These are phyloP conservation scores for Plasmodium vinckei DNA, from an alignment of 169 alveolate species.

Conservation along the genomic window DNA sequence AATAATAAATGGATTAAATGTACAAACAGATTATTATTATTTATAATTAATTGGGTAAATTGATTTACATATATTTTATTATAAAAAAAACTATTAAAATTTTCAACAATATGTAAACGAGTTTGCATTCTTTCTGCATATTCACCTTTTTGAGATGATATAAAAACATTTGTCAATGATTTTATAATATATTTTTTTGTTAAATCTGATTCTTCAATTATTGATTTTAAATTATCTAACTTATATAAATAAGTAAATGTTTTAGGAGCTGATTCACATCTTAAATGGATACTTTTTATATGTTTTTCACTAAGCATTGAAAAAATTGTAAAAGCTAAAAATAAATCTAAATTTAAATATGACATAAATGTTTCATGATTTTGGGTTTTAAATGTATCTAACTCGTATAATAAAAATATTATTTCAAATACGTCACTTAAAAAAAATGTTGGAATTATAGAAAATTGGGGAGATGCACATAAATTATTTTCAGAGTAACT, in stretches of 20 bases:
- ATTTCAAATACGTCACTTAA: conserved; percentile 83
- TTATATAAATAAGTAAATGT: conserved; percentile 80
- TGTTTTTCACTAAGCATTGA: conserved; percentile 85
- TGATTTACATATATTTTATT: conserved; percentile 81
- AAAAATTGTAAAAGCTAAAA: conserved; percentile 85
- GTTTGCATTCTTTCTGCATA: conserved; percentile 86
- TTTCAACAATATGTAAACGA: conserved; percentile 84
- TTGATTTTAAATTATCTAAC: conserved; percentile 43
- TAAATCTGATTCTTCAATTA: conserved; percentile 76
- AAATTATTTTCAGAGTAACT: conserved; percentile 15
- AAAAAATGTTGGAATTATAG: conserved; percentile 83
- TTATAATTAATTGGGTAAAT: conserved; percentile 79
- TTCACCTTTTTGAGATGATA: conserved; percentile 86
- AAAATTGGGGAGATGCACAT: conserved; percentile 84
- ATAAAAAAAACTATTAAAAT: conserved; percentile 79
- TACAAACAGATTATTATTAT: conserved; percentile 86
- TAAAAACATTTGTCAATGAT: conserved; percentile 85
- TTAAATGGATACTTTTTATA: conserved; percentile 88
- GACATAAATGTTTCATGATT: conserved; percentile 72
- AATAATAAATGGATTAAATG: conserved; percentile 90
- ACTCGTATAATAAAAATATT: conserved; percentile 77
- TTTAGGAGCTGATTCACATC: conserved; percentile 88
- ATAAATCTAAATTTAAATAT: conserved; percentile 87
- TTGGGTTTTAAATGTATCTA: conserved; percentile 78
- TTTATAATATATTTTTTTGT: conserved; percentile 82